Evolutionary conservation across 2,329 filamentous ascomycete species (phyloP).

Genomic region (Plectosphaerella plurivora): DNA sequence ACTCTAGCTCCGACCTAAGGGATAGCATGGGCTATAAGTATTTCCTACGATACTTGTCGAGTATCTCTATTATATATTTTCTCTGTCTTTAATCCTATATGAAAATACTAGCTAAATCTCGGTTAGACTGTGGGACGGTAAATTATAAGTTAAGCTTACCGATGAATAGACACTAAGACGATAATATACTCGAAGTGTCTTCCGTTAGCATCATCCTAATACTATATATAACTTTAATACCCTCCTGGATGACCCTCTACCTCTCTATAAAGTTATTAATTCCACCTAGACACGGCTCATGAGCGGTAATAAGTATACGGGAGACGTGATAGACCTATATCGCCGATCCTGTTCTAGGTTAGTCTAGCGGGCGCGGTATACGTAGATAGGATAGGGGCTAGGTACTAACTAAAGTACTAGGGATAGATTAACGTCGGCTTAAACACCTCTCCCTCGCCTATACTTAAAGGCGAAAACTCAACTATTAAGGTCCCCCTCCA

Average conservation of each 20-base stretch:
- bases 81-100: constrained; percentile 2
- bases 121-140: not conserved
- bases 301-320: constrained; percentile 10
- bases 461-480: constrained; percentile 32
- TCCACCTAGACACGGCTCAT: constrained; percentile 12
- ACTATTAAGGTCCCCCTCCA: constrained; percentile 40
- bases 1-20: constrained; percentile 4
- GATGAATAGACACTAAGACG: constrained; percentile 16
- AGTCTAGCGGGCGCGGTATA: no score
- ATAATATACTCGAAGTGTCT: constrained; percentile 15
- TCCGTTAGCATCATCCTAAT: constrained; percentile 15
- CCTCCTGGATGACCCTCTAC: constrained; percentile 13
- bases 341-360: constrained; percentile 8
- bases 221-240: constrained; percentile 14
- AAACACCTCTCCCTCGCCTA: constrained; percentile 7
- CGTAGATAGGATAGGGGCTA: no score
- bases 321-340: constrained; percentile 14
- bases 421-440: constrained; percentile 13
- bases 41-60: constrained; percentile 2
- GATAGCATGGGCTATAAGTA: constrained; percentile 5
- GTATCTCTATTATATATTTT: not conserved
- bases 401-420: constrained; percentile 11
- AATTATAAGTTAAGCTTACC: constrained; percentile 3
- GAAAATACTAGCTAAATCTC: constrained; percentile 3
- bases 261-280: constrained; percentile 12